Percentiles rank a stretch among this genome's conserved stretches.
phyloP scores from a whole-genome alignment of 768 basidiomycete genomes.

The Candolleomyces efflorescens region DNA sequence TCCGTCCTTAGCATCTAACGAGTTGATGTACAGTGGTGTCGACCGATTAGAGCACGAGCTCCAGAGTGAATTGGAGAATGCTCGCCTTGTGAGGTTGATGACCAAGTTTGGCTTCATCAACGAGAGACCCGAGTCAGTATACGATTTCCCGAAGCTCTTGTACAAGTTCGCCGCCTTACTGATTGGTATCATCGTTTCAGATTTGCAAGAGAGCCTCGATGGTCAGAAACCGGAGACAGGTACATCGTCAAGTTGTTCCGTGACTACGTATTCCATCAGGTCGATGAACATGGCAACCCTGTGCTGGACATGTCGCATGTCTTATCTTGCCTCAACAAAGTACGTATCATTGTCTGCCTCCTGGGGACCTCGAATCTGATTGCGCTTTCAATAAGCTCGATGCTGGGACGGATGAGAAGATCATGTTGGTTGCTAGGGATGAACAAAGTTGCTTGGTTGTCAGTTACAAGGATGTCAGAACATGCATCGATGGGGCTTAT shows the following conservation, averaged over 20 bases:
- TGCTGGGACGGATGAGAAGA: conserved; percentile 85
- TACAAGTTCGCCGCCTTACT: too few species aligned
- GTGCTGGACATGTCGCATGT: conserved; percentile 91
- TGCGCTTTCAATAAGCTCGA: conserved; percentile 58
- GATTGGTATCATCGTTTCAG: conserved; percentile 36
- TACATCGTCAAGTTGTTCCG: conserved; percentile 98
- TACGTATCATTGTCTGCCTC: conserved; percentile 23
- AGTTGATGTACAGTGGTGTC: conserved; percentile 46
- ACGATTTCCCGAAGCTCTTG: too few species aligned
- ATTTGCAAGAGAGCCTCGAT: conserved; percentile 91
- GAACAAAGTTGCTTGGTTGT: conserved; percentile 96
- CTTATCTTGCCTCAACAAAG: conserved; percentile 91
- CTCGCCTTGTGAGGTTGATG: conserved; percentile 80
- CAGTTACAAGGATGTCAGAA: conserved; percentile 87
- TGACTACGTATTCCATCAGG: conserved; percentile 97
- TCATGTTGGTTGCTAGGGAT: conserved; percentile 93
- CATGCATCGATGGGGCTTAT: conserved; percentile 81
- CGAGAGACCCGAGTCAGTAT: conserved; percentile 91
- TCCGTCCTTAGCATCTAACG: too few species aligned
- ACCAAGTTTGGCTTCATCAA: conserved; percentile 98
- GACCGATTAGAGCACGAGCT: conserved; percentile 85
- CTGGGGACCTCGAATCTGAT: neutral
- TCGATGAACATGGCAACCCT: conserved; percentile 86
- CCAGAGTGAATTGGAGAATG: conserved; percentile 89
- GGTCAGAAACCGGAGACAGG: conserved; percentile 98